phyloP scores from a whole-genome alignment of 164 flowering plant genomes.

The Cinnamomum micranthum region DNA sequence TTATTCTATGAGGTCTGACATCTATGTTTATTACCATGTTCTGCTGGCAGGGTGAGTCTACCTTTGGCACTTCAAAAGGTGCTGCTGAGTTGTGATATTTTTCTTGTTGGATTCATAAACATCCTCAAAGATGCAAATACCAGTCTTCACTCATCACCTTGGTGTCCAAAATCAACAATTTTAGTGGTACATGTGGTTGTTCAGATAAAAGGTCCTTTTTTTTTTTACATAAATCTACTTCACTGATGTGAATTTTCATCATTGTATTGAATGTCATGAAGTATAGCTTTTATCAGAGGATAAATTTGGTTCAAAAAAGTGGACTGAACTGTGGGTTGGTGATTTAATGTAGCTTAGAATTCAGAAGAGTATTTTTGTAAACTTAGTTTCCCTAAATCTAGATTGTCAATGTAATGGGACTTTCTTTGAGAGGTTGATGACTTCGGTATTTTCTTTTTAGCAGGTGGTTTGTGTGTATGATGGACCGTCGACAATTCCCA shows the following conservation, averaged over 20 bases:
- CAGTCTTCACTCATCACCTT: background rate
- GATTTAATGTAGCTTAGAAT: slow-evolving; percentile 5
- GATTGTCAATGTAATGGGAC: no score
- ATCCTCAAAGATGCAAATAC: background rate
- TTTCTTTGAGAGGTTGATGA: background rate
- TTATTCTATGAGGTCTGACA: background rate
- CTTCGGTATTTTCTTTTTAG: no score
- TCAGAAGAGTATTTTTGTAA: background rate
- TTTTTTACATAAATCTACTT: background rate
- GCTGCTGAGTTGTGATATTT: background rate
- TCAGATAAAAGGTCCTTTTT: background rate
- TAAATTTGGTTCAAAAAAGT: no score
- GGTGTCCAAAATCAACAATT: background rate
- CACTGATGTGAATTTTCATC: background rate
- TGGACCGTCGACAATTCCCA: slow-evolving; percentile 2
- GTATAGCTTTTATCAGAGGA: no score
- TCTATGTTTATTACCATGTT: background rate
- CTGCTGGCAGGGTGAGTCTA: background rate
- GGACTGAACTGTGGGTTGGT: no score
- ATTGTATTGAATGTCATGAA: background rate
- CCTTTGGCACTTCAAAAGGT: background rate
- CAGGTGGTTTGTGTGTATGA: slow-evolving; percentile 5
- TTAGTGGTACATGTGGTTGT: background rate
- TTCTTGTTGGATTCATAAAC: background rate
- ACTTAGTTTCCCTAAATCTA: background rate